Evolutionary conservation across 2,329 filamentous ascomycete species (phyloP).

Genomic region (Pseudonectria foliicola): DNA sequence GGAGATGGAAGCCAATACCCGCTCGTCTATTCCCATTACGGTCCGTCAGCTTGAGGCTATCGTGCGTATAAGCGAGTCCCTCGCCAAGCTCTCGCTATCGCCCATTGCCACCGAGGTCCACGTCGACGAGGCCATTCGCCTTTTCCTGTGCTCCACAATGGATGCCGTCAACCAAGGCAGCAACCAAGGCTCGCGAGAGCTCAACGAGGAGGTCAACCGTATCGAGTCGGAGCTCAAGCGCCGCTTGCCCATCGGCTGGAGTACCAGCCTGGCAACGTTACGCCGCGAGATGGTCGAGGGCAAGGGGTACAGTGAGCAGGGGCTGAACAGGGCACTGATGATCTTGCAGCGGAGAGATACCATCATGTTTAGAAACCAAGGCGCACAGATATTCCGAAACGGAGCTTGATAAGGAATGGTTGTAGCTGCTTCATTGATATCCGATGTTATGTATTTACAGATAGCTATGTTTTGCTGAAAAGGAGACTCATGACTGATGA

Average conservation of each 20-base stretch:
- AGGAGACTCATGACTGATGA: too few relatives aligned
- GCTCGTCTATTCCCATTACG: constrained; percentile 93
- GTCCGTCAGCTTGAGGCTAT: constrained; percentile 96
- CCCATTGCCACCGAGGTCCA: constrained; percentile 83
- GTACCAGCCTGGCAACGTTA: constrained; percentile 79
- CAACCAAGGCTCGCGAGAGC: constrained; percentile 73
- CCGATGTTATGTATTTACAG: too few relatives aligned
- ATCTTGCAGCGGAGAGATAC: constrained; percentile 83
- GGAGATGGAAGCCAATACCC: constrained; percentile 81
- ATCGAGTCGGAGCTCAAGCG: constrained; percentile 85
- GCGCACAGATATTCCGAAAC: constrained; percentile 66
- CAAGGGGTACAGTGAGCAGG: constrained; percentile 82
- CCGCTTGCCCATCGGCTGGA: constrained; percentile 89
- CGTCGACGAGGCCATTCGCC: constrained; percentile 92
- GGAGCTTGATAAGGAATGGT: constrained; percentile 43
- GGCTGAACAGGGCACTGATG: constrained; percentile 75
- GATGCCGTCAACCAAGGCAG: constrained; percentile 90
- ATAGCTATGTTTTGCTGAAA: too few relatives aligned
- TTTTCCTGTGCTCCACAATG: constrained; percentile 97
- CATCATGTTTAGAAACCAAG: constrained; percentile 72
- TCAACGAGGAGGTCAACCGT: constrained; percentile 82
- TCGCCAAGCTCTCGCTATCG: constrained; percentile 83
- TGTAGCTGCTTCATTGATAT: neutral
- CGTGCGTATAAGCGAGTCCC: constrained; percentile 90
- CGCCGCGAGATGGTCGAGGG: constrained; percentile 87